Conservation (phyloP, 2,329 filamentous ascomycete genomes). For the Mycocentrospora acerina region DNA sequence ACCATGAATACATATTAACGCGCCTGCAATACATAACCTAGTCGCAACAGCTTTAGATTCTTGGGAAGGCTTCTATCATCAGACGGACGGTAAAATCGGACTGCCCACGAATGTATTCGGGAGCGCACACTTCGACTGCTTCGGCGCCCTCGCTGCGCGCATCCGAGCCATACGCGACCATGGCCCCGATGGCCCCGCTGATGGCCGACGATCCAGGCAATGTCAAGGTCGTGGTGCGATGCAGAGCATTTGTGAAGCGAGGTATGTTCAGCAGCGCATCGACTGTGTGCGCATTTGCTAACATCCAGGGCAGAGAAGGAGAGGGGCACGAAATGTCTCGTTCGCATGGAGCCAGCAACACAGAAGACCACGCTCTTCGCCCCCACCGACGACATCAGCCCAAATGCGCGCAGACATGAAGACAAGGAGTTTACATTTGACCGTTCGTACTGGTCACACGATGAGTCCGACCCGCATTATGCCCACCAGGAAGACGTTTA, state of each 20-base stretch:
- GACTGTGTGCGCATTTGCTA: conserved; percentile 14
- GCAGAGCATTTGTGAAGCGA: conserved; percentile 50
- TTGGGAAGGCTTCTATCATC: conserved; percentile 20
- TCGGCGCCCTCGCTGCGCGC: conserved; percentile 50
- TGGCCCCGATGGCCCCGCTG: conserved; percentile 28
- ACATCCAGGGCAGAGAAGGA: conserved; percentile 69
- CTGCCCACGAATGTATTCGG: conserved; percentile 31
- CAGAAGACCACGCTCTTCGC: conserved; percentile 81
- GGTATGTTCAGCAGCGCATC: conserved; percentile 30
- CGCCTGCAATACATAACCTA: conserved; percentile 33
- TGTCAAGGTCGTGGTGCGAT: conserved; percentile 55
- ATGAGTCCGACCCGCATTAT: conserved; percentile 77
- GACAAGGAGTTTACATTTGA: conserved; percentile 95
- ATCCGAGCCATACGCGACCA: conserved; percentile 35
- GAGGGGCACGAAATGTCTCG: conserved; percentile 77
- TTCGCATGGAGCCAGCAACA: conserved; percentile 85
- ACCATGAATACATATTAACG: too few species aligned
- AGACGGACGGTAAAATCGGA: conserved; percentile 30
- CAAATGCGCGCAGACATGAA: conserved; percentile 70
- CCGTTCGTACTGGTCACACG: conserved; percentile 97
- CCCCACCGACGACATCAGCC: conserved; percentile 58
- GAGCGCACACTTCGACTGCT: conserved; percentile 38
- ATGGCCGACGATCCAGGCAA: conserved; percentile 48
- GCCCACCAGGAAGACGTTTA: conserved; percentile 93
- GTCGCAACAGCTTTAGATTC: conserved; percentile 29